These are phyloP conservation scores for Alliaria petiolata DNA, from an alignment of 345 rosid genomes.

Conservation along the genomic window DNA sequence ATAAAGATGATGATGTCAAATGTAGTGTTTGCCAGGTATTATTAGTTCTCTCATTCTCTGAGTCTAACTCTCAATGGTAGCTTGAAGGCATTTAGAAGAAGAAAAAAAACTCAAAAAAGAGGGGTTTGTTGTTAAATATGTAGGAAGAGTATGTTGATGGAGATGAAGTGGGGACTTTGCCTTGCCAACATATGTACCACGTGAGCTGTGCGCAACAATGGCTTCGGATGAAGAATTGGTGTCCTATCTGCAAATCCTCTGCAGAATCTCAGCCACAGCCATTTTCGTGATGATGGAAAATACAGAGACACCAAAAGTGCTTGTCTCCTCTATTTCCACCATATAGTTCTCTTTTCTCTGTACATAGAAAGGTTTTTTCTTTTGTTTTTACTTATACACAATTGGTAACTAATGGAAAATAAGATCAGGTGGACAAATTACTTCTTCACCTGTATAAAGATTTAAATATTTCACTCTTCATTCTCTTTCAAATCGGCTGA, in stretches of 20 bases:
- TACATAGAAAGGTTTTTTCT: conserved; percentile 10
- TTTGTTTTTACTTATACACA: conserved; percentile 4
- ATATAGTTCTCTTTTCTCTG: conserved; percentile 6
- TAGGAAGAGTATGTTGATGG: conserved; percentile 85
- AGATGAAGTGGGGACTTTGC: conserved; percentile 72
- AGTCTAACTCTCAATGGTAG: not conserved
- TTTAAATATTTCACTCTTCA: conserved; percentile 13
- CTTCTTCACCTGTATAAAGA: conserved; percentile 5
- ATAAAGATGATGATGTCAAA: conserved; percentile 48
- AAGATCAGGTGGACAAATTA: conserved; percentile 26
- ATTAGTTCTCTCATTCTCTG: not conserved
- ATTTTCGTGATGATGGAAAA: conserved; percentile 17
- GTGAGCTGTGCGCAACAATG: conserved; percentile 66
- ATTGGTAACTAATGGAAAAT: conserved; percentile 26
- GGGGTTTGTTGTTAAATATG: not conserved
- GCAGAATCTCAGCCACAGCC: conserved; percentile 44
- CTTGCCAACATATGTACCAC: conserved; percentile 74
- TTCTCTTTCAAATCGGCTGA: too few species aligned
- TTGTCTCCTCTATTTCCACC: not conserved
- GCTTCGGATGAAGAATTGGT: conserved; percentile 93
- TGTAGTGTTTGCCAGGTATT: conserved; percentile 94
- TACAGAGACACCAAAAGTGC: not conserved
- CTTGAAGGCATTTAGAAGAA: not conserved
- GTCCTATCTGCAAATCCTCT: conserved; percentile 84
- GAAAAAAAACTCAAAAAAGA: not conserved